Base-by-base conservation (phyloP, 768 basidiomycete species). In the Trametes cinnabarina region DNA sequence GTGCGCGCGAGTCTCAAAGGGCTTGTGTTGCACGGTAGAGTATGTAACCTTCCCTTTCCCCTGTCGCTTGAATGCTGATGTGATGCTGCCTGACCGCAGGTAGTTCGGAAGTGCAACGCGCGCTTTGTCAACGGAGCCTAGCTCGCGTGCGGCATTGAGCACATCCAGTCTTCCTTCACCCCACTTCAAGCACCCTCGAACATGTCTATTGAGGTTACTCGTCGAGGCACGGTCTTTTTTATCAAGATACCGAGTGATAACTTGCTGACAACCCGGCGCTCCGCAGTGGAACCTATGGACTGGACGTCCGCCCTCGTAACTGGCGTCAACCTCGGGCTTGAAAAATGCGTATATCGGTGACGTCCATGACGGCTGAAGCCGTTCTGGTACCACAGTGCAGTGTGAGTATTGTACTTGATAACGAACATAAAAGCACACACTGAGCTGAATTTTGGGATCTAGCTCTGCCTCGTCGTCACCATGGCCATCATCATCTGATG, bases 321-420 rank as follows among this genome's bases (percentile, higher is more conserved):
- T 55, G 42, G 71, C 69, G 1, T 2, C 23, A 17, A 39, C 62
- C 1, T 25, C 44, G 0, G 65, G 64, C 1, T 69, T 22, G 55
- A 68, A 73, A 55, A 72, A 73, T 0, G 60, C 65, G 51, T 73
- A 73, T 1, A 73, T 58, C 0, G 60, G 64, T 25, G 70, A 57
- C 17, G 42, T 63, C 70, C 70, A 72, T 1, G 10, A 15, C 28
- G 15, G 4, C 14, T 30, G 28, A 2, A 48, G 47, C 5, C 32
- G 47, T 19, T 34, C 47, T 48, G 17, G 17, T 28, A 6, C 6
- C 30, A 32, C 30, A 11, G 6, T 11, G 30, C 11, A 11, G 11
- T 32, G 30, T 32, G 11, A 32, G 30, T 32, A 32, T 32, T 11
- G 11, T 32, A 11, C 11, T 11, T 32, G n/a, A n/a, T 11, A 5